Evolutionary conservation across 768 basidiomycete genomes (phyloP), one percentile per base, ranked within the genome.

Genomic region (Suillus bovinus): DNA sequence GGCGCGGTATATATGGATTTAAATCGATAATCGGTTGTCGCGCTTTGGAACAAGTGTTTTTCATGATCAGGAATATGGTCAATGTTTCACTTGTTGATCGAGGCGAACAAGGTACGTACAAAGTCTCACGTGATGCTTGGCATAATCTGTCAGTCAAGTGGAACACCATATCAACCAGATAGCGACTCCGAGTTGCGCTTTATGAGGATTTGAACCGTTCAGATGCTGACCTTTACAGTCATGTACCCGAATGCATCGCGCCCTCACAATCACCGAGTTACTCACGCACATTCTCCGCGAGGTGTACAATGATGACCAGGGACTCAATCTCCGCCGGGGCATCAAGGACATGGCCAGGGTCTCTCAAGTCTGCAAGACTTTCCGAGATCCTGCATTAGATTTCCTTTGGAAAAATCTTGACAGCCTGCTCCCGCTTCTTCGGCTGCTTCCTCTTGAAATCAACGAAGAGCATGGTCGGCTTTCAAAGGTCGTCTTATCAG

Each of bases 171-270:
- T 56, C 17, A 39, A 56, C 55, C 55, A 7, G 24, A 55, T 38
- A 24, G 9, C 50, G 11, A 52, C n/a, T n/a, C n/a, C n/a, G n/a
- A n/a, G n/a, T 31, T 5, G 29, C 31, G 6, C 31, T 13, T 50
- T 20, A 29, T 22, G 14, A 54, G 7, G 33, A 16, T 54, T 27
- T 55, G 24, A 55, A 38, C n/a, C 14, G 16, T 39, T 29, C 38
- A 29, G 24, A 27, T 3, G n/a, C n/a, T n/a, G 11, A 38, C 22
- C 22, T 34, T 16, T 34, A 17, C 24, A 5, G 9, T 38, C 22
- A 56, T 56, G 55, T 4, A n/a, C 24, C 55, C 17, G 16, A 56
- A 56, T 56, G 55, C 55, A 56, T 56, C 55, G 55, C 17, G 55
- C 55, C 24, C 17, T 56, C 24, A 38, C 55, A 39, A 56, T 56